A percentile compares a stretch with the other conserved stretches of the same genome.
phyloP scores from a whole-genome alignment of 768 basidiomycete species.

The Candolleomyces eurysporus region DNA sequence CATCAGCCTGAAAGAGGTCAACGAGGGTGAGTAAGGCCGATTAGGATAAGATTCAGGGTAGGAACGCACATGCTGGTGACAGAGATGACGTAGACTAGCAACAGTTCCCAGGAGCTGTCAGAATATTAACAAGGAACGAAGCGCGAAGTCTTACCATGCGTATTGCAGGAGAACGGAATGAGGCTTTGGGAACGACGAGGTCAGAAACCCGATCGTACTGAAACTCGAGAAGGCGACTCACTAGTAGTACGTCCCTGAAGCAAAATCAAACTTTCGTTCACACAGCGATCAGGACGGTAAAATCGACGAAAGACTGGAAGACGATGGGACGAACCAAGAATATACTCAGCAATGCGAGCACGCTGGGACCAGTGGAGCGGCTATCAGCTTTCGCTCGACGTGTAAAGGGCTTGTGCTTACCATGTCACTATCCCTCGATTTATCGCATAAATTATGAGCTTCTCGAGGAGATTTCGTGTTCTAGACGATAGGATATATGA shows the following conservation, averaged over 20 bases:
- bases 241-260: conserved; percentile 1
- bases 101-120: too few relatives aligned
- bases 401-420: not conserved
- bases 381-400: not conserved
- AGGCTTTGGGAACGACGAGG: not conserved
- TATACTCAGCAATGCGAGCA: not conserved
- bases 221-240: not conserved
- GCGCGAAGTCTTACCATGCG: not conserved
- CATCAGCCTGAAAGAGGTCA: not conserved
- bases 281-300: not conserved
- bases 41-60: too few relatives aligned
- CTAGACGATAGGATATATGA: not conserved
- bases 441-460: not conserved
- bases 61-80: not conserved
- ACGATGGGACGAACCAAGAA: not conserved
- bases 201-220: not conserved
- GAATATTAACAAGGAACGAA: not conserved
- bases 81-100: not conserved
- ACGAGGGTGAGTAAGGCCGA: not conserved
- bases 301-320: not conserved
- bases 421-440: conserved; percentile 2
- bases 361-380: not conserved
- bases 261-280: not conserved
- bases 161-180: conserved; percentile 2
- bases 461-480: not conserved